These are phyloP conservation scores for Epichloe uncinata DNA, from an alignment of 2,329 filamentous ascomycete species.

Conservation along the genomic window DNA sequence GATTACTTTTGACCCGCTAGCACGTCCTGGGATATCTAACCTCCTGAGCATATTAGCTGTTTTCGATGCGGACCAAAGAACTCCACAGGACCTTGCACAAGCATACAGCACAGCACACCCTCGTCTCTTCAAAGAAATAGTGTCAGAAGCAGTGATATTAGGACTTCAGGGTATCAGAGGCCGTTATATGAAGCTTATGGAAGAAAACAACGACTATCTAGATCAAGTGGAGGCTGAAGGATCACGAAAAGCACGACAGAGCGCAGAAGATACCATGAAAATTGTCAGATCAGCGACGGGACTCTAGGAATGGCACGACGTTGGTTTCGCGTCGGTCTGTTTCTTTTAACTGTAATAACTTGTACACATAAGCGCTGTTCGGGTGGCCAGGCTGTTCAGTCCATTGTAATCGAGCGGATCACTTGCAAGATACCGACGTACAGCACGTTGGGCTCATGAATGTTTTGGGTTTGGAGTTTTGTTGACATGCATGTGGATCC, in stretches of 20 bases:
- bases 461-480: neutral
- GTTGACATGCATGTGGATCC: neutral
- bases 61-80: constrained; percentile 36
- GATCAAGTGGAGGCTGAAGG: constrained; percentile 46
- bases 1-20: constrained; percentile 58
- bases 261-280: constrained; percentile 45
- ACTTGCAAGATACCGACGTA: neutral
- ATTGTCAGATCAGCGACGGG: constrained; percentile 39
- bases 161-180: constrained; percentile 42
- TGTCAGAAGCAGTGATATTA: constrained; percentile 42
- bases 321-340: neutral
- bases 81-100: constrained; percentile 26
- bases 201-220: constrained; percentile 35
- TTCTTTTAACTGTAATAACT: neutral
- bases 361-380: neutral
- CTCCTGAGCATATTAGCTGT: constrained; percentile 68
- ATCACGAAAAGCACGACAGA: constrained; percentile 45
- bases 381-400: neutral
- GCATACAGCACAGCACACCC: constrained; percentile 24
- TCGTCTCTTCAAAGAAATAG: constrained; percentile 33
- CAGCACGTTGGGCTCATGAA: neutral
- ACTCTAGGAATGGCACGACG: constrained; percentile 17
- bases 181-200: constrained; percentile 40
- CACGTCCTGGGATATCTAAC: constrained; percentile 75
- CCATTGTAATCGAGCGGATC: neutral